These are phyloP conservation scores for Pleomassaria siparia DNA, from an alignment of 2,329 filamentous ascomycete genomes.

Conservation along the genomic window DNA sequence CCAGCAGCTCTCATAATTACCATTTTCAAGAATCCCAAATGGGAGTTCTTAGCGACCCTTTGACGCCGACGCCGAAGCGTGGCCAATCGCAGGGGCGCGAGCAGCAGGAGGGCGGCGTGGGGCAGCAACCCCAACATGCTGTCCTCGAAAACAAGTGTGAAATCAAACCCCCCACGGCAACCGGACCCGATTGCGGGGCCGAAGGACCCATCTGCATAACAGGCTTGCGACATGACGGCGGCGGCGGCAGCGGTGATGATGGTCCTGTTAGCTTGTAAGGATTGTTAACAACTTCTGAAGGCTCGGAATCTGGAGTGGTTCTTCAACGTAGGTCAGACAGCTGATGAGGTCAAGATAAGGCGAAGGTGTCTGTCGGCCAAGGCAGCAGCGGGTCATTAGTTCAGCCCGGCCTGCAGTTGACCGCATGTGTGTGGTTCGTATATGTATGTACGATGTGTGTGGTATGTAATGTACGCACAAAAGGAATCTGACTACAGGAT, in stretches of 20 bases:
- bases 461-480: not conserved
- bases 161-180: constrained; percentile 30
- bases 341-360: constrained; percentile 16
- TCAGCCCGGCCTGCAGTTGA: no score
- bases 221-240: constrained; percentile 17
- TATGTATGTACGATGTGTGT: not conserved
- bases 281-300: no score
- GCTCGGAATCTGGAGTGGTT: not conserved
- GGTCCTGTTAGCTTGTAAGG: constrained; percentile 4
- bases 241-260: constrained; percentile 5
- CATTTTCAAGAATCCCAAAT: constrained; percentile 22
- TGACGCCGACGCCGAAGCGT: constrained; percentile 21
- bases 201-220: constrained; percentile 23
- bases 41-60: constrained; percentile 19
- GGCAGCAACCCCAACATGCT: constrained; percentile 29
- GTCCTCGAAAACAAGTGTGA: constrained; percentile 32
- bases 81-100: constrained; percentile 27
- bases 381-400: constrained; percentile 2
- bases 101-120: constrained; percentile 22
- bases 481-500: no score
- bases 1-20: constrained; percentile 8
- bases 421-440: not conserved
- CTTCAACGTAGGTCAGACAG: constrained; percentile 5
- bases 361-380: constrained; percentile 8
- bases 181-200: constrained; percentile 19